Conservation (phyloP, 2,329 filamentous ascomycete species). For the Arthroderma sp. region DNA sequence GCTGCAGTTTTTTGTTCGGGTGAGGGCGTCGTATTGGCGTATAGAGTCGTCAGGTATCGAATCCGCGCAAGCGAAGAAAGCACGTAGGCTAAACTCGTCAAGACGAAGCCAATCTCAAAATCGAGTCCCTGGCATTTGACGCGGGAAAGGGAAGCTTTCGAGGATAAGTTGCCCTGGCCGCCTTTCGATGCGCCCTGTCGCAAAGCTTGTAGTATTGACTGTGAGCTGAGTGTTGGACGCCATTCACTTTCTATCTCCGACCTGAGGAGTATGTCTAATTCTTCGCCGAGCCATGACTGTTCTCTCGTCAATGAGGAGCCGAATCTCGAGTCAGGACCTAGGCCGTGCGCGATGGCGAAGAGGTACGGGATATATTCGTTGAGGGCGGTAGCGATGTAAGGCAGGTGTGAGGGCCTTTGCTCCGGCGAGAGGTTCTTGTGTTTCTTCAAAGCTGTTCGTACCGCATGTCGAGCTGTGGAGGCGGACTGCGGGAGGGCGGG, state of each 20-base stretch:
- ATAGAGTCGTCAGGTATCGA: conserved; percentile 55
- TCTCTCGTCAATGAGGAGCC: neutral
- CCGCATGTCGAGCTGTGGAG: conserved; percentile 69
- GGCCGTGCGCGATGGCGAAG: conserved; percentile 59
- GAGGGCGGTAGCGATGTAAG: conserved; percentile 54
- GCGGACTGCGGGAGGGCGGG: conserved; percentile 74
- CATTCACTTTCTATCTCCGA: conserved; percentile 61
- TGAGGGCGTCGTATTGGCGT: conserved; percentile 50
- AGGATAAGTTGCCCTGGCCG: conserved; percentile 39
- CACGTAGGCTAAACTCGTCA: conserved; percentile 64
- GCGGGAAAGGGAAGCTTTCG: conserved; percentile 24
- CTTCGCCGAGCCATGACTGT: conserved; percentile 29
- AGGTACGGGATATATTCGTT: conserved; percentile 75
- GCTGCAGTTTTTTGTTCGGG: conserved; percentile 55
- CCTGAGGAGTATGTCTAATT: conserved; percentile 54
- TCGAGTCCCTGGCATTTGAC: conserved; percentile 60
- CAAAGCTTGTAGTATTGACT: conserved; percentile 18
- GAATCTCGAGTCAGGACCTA: conserved; percentile 36
- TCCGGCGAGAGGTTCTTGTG: conserved; percentile 71
- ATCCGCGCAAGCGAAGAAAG: conserved; percentile 60
- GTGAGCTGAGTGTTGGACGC: conserved; percentile 56
- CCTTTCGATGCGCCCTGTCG: conserved; percentile 8
- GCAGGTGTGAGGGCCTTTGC: conserved; percentile 58
- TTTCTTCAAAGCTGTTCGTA: conserved; percentile 72
- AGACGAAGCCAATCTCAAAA: conserved; percentile 67